Conservation (phyloP, 352 stramenopile genomes). For the Globisporangium carolinianum region DNA sequence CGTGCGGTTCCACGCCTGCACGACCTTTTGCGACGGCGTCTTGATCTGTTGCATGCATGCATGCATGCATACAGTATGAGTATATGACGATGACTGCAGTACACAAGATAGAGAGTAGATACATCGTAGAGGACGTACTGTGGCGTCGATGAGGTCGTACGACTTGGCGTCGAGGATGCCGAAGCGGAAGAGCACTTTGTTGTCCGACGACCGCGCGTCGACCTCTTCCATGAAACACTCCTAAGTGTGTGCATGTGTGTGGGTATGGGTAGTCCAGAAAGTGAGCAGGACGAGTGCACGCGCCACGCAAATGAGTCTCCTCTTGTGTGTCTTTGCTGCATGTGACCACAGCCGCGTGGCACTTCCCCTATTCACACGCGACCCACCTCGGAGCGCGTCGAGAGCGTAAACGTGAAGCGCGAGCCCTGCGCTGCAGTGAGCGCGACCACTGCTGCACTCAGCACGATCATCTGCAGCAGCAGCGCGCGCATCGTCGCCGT, state of each 20-base stretch:
- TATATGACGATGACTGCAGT: background rate
- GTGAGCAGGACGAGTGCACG: too few species aligned
- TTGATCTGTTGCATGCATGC: constrained; percentile 26
- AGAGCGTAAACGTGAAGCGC: constrained; percentile 43
- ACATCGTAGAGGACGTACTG: constrained; percentile 15
- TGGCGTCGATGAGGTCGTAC: constrained; percentile 48
- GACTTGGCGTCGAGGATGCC: constrained; percentile 42
- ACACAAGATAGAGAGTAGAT: constrained; percentile 1
- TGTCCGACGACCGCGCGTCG: constrained; percentile 41
- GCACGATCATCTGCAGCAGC: constrained; percentile 12
- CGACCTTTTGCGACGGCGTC: constrained; percentile 39
- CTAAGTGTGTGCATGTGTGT: constrained; percentile 9
- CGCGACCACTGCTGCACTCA: constrained; percentile 14
- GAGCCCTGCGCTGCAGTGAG: constrained; percentile 19
- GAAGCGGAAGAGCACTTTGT: constrained; percentile 59
- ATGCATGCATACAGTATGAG: background rate
- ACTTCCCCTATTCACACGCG: background rate
- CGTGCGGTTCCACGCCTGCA: constrained; percentile 48
- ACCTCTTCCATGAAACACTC: constrained; percentile 60
- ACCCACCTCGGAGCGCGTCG: constrained; percentile 29
- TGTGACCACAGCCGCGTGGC: background rate
- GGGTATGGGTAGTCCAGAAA: background rate
- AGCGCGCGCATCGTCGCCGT: background rate
- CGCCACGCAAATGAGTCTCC: too few species aligned
- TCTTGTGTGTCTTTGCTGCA: background rate